A percentile compares a stretch with the other conserved stretches of the same genome.
Conservation (phyloP, 441 rosid genomes). For the Hura crepitans region DNA sequence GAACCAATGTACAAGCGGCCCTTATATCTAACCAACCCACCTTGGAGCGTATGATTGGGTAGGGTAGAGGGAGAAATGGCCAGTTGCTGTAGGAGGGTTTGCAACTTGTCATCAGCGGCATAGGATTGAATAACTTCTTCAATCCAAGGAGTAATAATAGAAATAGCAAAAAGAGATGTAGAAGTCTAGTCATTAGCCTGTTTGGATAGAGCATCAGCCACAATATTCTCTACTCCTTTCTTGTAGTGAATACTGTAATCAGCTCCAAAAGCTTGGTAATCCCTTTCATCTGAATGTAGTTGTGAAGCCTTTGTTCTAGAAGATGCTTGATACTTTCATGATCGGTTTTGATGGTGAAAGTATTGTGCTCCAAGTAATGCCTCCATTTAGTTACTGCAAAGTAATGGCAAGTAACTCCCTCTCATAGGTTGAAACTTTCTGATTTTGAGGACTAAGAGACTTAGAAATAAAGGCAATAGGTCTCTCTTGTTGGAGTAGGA, state of each 20-base stretch:
- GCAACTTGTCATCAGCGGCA: too few relatives aligned
- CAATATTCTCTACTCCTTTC: background rate
- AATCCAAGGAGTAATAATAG: background rate
- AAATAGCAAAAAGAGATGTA: background rate
- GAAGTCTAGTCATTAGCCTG: background rate
- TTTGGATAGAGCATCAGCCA: background rate
- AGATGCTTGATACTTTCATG: background rate
- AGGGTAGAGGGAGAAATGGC: too few relatives aligned
- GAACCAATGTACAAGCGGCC: too few relatives aligned
- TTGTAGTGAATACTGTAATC: background rate
- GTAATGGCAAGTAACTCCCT: background rate
- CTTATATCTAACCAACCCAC: too few relatives aligned
- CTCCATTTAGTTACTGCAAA: background rate
- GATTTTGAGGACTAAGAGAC: background rate
- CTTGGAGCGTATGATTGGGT: too few relatives aligned
- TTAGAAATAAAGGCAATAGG: background rate
- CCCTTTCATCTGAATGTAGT: background rate
- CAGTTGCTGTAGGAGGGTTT: background rate
- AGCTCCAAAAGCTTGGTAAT: too few relatives aligned
- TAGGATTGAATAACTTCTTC: background rate
- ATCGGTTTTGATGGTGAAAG: background rate
- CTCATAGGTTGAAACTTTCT: background rate
- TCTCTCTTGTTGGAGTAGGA: too few relatives aligned
- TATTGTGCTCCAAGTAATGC: background rate
- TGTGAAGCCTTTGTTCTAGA: background rate